Conservation (phyloP, 805 yeast genomes). For the Candida xiaguanensis region DNA sequence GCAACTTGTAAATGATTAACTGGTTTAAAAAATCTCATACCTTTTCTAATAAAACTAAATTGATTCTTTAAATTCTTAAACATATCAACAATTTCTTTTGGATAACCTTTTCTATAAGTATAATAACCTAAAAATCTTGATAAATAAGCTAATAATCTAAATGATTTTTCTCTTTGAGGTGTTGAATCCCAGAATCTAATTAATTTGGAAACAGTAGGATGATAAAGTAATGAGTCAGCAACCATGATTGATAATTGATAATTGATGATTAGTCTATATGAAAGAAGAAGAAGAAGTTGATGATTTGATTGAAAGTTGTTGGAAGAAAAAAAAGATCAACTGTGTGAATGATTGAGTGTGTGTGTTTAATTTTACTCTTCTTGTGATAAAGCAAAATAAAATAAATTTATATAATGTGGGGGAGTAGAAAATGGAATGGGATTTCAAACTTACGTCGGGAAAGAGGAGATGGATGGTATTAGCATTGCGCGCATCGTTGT, state of each 20-base stretch:
- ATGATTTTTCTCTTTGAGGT: slow-evolving; percentile 75
- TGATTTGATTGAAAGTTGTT: background rate
- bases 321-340: background rate
- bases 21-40: slow-evolving; percentile 81
- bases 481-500: background rate
- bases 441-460: too few relatives aligned
- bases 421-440: too few relatives aligned
- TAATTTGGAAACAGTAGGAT: slow-evolving; percentile 64
- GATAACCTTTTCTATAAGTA: slow-evolving; percentile 52
- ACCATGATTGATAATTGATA: slow-evolving; percentile 42
- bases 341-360: too few relatives aligned
- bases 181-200: slow-evolving; percentile 62
- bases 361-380: too few relatives aligned
- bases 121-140: slow-evolving; percentile 69
- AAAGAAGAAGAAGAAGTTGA: slow-evolving; percentile 11
- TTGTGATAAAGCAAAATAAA: too few relatives aligned
- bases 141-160: slow-evolving; percentile 77
- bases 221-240: slow-evolving; percentile 64
- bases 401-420: too few relatives aligned
- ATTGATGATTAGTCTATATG: background rate
- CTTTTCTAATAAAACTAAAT: slow-evolving; percentile 72
- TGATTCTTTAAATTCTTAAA: slow-evolving; percentile 58
- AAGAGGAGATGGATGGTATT: background rate
- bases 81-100: slow-evolving; percentile 42
- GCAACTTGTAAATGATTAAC: slow-evolving; percentile 69